phyloP scores from a whole-genome alignment of 140 eudicot genomes.

The Oenanthe javanica region DNA sequence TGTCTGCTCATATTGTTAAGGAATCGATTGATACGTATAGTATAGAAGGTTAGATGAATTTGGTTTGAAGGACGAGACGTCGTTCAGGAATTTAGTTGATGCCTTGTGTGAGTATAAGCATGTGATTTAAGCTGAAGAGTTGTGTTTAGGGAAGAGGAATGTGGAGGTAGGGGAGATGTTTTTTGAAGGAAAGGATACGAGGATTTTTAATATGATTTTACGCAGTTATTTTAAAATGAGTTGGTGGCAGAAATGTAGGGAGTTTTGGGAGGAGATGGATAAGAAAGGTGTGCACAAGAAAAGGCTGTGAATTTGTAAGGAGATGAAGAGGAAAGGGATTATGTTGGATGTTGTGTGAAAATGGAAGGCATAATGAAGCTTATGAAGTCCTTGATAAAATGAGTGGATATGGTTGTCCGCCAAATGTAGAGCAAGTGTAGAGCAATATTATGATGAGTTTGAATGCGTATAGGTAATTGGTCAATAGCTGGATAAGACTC shows the following conservation, averaged over 20 bases:
- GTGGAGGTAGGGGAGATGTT: conserved; percentile 15
- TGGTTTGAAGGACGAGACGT: conserved; percentile 52
- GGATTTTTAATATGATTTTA: conserved; percentile 71
- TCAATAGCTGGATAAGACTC: conserved; percentile 10
- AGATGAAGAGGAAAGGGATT: conserved; percentile 81
- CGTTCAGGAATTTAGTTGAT: conserved; percentile 72
- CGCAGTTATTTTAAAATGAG: conserved; percentile 79
- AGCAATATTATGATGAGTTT: not conserved
- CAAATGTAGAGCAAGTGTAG: conserved; percentile 33
- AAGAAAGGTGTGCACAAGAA: conserved; percentile 57
- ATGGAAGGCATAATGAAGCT: conserved; percentile 62
- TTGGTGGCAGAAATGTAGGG: conserved; percentile 88
- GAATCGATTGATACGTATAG: conserved; percentile 51
- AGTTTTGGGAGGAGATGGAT: conserved; percentile 95
- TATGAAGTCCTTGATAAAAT: conserved; percentile 59
- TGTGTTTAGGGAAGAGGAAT: conserved; percentile 41
- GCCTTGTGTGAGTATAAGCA: conserved; percentile 91
- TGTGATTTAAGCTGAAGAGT: conserved; percentile 81
- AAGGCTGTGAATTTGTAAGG: conserved; percentile 82
- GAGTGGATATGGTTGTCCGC: conserved; percentile 61
- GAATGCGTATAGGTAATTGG: not conserved
- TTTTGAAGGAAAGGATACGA: conserved; percentile 32
- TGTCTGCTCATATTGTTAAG: conserved; percentile 67
- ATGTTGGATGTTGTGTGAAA: conserved; percentile 66
- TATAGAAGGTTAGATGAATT: conserved; percentile 41